phyloP scores from a whole-genome alignment of 495 filamentous ascomycete species.

The Beverwykella pulmonaria region DNA sequence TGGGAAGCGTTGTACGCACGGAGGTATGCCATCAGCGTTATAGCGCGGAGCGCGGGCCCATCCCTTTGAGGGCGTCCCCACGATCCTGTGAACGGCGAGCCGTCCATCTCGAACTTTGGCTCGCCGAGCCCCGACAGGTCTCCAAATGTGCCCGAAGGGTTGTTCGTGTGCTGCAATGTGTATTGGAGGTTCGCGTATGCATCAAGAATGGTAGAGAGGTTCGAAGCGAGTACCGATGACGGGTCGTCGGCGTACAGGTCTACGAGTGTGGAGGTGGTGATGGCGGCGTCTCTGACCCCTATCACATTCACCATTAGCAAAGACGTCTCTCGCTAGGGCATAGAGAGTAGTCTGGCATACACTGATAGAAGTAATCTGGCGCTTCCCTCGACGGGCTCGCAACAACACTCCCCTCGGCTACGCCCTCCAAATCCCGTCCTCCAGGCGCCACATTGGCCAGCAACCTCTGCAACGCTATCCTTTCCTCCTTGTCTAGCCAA shows the following conservation, averaged over 20 bases:
- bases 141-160: slow-evolving; percentile 58
- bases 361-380: slow-evolving; percentile 46
- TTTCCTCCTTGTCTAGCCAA: slow-evolving; percentile 40
- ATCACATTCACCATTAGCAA: slow-evolving; percentile 4
- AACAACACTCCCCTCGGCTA: slow-evolving; percentile 37
- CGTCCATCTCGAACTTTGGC: slow-evolving; percentile 62
- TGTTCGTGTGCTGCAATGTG: slow-evolving; percentile 43
- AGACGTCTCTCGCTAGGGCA: neutral
- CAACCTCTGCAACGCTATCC: slow-evolving; percentile 39
- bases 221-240: slow-evolving; percentile 17
- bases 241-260: slow-evolving; percentile 39
- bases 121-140: slow-evolving; percentile 61
- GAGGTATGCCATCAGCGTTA: slow-evolving; percentile 53
- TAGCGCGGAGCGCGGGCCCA: slow-evolving; percentile 58
- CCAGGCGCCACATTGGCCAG: slow-evolving; percentile 42
- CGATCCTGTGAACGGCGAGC: slow-evolving; percentile 55
- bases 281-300: slow-evolving; percentile 46
- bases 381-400: slow-evolving; percentile 41
- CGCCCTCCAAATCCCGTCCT: slow-evolving; percentile 36
- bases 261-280: slow-evolving; percentile 41
- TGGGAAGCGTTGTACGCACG: slow-evolving; percentile 45
- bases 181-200: slow-evolving; percentile 36
- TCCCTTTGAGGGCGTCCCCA: slow-evolving; percentile 69
- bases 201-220: slow-evolving; percentile 35
- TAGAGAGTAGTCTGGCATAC: slow-evolving; percentile 12